A percentile compares a stretch with the other conserved stretches of the same genome.
These are phyloP conservation scores for Chalciporus sphaerocephalus DNA, from an alignment of 768 basidiomycete genomes.

Conservation along the genomic window DNA sequence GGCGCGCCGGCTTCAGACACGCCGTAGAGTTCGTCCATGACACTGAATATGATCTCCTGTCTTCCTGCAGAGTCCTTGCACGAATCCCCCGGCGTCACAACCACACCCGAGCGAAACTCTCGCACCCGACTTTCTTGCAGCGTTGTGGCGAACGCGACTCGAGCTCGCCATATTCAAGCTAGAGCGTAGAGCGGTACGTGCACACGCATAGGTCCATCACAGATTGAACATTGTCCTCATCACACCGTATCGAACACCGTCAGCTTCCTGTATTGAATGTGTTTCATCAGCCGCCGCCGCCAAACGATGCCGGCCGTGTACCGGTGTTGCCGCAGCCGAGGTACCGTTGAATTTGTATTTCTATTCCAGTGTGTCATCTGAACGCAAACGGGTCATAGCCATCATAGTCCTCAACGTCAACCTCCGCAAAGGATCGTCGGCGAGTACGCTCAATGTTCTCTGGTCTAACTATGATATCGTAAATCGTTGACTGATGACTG, in stretches of 20 bases:
- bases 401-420: too few relatives aligned
- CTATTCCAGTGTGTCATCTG: too few relatives aligned
- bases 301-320: background rate
- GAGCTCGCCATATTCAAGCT: constrained; percentile 17
- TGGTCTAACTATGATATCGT: background rate
- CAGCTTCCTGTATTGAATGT: constrained; percentile 22
- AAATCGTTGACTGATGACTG: background rate
- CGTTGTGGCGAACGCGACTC: constrained; percentile 17
- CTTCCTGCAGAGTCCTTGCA: background rate
- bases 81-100: background rate
- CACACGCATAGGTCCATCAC: background rate
- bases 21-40: too few relatives aligned
- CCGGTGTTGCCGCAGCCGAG: background rate
- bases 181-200: constrained; percentile 23
- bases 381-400: too few relatives aligned
- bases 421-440: background rate
- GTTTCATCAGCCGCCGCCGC: constrained; percentile 6
- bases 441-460: background rate
- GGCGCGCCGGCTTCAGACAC: too few relatives aligned
- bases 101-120: background rate
- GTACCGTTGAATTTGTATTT: constrained; percentile 1
- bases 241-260: background rate
- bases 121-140: constrained; percentile 11
- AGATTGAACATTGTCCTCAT: background rate
- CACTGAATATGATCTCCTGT: background rate